phyloP scores from a whole-genome alignment of 371 early-diverging fungal species.

The Dipsacomyces acuminosporus region DNA sequence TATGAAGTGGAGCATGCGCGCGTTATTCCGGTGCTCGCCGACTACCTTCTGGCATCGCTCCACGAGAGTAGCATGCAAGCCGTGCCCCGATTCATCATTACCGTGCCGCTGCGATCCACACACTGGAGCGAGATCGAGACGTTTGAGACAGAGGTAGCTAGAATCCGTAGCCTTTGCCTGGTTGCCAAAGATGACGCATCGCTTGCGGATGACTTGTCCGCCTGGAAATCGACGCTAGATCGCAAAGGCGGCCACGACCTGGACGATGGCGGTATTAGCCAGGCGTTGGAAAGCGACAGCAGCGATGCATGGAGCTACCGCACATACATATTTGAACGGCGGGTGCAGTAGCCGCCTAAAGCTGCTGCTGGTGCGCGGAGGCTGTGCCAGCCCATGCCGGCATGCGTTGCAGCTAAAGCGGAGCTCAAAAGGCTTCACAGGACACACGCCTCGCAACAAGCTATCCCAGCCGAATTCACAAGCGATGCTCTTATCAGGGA shows the following conservation, averaged over 20 bases:
- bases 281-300: neutral
- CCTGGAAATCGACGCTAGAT: constrained; percentile 1
- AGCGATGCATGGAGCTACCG: constrained; percentile 4
- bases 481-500: too few species aligned
- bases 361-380: too few species aligned
- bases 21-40: constrained; percentile 24
- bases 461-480: too few species aligned
- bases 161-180: constrained; percentile 1
- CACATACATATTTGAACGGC: constrained; percentile 14
- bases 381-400: too few species aligned
- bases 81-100: constrained; percentile 14
- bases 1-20: constrained; percentile 38
- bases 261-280: neutral
- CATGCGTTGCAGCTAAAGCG: too few species aligned
- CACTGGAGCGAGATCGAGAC: constrained; percentile 23
- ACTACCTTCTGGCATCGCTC: constrained; percentile 7
- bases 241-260: neutral
- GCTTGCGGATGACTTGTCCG: constrained; percentile 5
- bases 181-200: constrained; percentile 6
- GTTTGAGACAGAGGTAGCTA: constrained; percentile 31
- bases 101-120: constrained; percentile 19
- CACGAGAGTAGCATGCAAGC: too few species aligned
- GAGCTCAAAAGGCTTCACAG: too few species aligned
- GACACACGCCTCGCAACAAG: too few species aligned
- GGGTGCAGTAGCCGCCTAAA: too few species aligned